Evolutionary conservation across 169 alveolate species (phyloP).

Genomic region (Plasmodium yoelii): DNA sequence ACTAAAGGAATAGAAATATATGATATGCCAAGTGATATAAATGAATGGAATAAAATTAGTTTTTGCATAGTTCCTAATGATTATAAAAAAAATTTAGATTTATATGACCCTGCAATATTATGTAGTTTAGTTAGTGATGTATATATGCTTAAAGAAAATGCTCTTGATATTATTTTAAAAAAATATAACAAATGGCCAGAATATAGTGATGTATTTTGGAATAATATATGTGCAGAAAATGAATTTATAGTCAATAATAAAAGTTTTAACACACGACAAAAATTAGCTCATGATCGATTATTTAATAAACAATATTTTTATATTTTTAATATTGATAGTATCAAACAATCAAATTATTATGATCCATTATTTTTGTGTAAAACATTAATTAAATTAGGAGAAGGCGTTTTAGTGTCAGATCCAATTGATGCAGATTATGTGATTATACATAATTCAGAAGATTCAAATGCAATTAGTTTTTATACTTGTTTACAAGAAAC

Average conservation of each 20-base stretch:
- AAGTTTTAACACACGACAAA: constrained; percentile 82
- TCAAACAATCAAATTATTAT: constrained; percentile 66
- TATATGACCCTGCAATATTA: constrained; percentile 77
- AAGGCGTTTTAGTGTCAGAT: constrained; percentile 79
- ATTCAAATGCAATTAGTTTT: constrained; percentile 37
- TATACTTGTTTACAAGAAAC: constrained; percentile 38
- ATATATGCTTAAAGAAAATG: constrained; percentile 82
- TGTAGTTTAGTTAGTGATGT: constrained; percentile 86
- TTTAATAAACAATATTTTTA: constrained; percentile 84
- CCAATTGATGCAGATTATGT: constrained; percentile 85
- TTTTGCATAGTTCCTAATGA: constrained; percentile 83
- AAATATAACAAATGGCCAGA: constrained; percentile 86
- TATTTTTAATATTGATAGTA: constrained; percentile 75
- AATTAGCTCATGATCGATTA: constrained; percentile 84
- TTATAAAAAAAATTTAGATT: constrained; percentile 77
- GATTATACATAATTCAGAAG: constrained; percentile 77
- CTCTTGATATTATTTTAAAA: constrained; percentile 82
- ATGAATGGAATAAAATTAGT: constrained; percentile 84
- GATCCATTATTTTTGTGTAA: constrained; percentile 68
- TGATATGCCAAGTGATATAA: constrained; percentile 82
- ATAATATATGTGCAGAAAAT: constrained; percentile 78
- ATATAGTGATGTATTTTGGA: constrained; percentile 81
- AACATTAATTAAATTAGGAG: constrained; percentile 80
- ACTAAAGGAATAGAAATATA: constrained; percentile 87
- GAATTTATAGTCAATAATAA: constrained; percentile 81